phyloP scores from a whole-genome alignment of 2,329 filamentous ascomycete genomes.

The Penicillium sp. region DNA sequence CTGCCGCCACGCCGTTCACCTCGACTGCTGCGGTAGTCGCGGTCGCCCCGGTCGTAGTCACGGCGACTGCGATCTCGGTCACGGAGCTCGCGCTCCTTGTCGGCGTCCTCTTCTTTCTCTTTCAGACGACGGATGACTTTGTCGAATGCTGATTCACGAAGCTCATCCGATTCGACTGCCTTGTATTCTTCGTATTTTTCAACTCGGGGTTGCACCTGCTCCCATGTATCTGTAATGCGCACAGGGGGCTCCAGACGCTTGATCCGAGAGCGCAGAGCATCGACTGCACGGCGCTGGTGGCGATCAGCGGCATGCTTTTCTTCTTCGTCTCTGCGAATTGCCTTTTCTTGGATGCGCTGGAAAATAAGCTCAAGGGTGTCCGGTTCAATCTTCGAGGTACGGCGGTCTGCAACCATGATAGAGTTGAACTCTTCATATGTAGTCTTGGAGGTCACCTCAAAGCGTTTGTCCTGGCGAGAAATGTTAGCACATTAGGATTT shows the following conservation, averaged over 20 bases:
- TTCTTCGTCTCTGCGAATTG: conserved; percentile 74
- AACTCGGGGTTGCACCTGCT: conserved; percentile 75
- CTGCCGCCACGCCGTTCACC: conserved; percentile 42
- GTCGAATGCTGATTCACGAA: conserved; percentile 78
- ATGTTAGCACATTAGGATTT: conserved; percentile 35
- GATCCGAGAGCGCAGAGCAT: conserved; percentile 77
- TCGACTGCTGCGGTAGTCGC: conserved; percentile 52
- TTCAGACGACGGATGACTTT: conserved; percentile 86
- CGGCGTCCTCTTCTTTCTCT: conserved; percentile 80
- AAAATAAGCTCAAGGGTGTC: conserved; percentile 78
- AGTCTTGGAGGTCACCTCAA: conserved; percentile 82
- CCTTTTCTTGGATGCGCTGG: conserved; percentile 82
- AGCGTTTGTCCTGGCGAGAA: conserved; percentile 69
- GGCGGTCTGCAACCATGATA: conserved; percentile 77
- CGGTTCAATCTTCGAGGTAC: conserved; percentile 79
- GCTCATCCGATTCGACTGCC: conserved; percentile 75
- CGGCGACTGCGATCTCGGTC: conserved; percentile 48
- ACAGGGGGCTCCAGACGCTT: conserved; percentile 88
- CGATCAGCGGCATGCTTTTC: conserved; percentile 78
- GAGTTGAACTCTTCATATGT: conserved; percentile 81
- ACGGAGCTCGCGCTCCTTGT: conserved; percentile 53
- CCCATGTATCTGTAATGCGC: conserved; percentile 73
- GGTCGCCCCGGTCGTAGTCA: conserved; percentile 52
- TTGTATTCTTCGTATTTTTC: conserved; percentile 79
- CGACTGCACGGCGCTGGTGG: conserved; percentile 76